Base-by-base conservation (phyloP, 331 rosid species). In the Rhamnella rubrinervis region DNA sequence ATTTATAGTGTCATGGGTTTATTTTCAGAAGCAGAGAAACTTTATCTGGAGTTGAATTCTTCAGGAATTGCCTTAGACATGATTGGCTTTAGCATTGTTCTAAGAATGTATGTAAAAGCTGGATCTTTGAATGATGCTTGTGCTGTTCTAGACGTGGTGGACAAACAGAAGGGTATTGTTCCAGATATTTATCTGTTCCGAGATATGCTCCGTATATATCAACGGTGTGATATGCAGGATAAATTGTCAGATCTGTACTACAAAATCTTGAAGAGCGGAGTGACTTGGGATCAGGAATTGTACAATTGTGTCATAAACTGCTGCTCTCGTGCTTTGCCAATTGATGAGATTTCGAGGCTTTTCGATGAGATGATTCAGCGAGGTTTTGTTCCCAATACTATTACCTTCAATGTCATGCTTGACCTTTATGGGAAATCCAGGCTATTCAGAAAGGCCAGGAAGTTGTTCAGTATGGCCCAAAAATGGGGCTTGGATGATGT, bases 191-290 rank as follows among this genome's bases (percentile, higher is more conserved):
- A 87, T 78, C 84, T 90, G 74, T 66, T 84, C 35, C 84, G 80
- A 55, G 95, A 88, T 72, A 91, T 91, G 91, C 75, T 93, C 51
- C 89, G 98, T 31, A 77, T 82, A 72, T 93, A 91, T 82, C 98
- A 88, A 67, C 77, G 76, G 55, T 80, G 97, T 74, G 76, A 83
- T 70, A 84, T 74, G 90, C 73, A 76, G 59, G 84, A 80, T 71
- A 91, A 89, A 53, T 72, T 87, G 66, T 75, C 85, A 19, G 80
- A 59, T 20, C 37, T 91, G 72, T 89, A 89, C 81, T 81, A 83
- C 71, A 86, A 73, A 72, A 84, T 91, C 75, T 80, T 86, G n/a
- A 89, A 87, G 78, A 78, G 71, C 44, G 80, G 84, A 68, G 74
- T 19, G 47, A 68, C 75, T 35, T 93, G 95, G 95, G 96, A 91